phyloP scores from a whole-genome alignment of 331 rosid genomes.

The Cucumis variabilis region DNA sequence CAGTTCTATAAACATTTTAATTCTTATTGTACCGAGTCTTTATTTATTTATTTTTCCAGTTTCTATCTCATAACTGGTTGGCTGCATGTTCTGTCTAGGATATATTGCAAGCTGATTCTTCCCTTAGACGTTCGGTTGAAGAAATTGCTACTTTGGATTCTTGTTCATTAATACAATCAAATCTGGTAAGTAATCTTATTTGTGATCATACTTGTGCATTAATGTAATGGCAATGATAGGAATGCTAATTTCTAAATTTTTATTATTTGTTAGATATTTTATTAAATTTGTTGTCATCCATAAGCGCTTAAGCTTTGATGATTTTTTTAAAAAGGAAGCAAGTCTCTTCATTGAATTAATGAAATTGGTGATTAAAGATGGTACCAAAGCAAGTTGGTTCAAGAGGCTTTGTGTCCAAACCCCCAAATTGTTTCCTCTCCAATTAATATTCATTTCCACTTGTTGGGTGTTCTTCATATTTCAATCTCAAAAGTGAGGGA shows the following conservation, averaged over 20 bases:
- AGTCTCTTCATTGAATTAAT: too few relatives aligned
- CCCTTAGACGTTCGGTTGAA: constrained; percentile 70
- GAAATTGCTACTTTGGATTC: constrained; percentile 74
- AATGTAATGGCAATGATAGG: background rate
- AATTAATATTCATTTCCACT: too few relatives aligned
- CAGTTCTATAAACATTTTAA: background rate
- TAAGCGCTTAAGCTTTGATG: too few relatives aligned
- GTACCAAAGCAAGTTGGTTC: too few relatives aligned
- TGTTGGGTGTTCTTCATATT: too few relatives aligned
- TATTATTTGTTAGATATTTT: background rate
- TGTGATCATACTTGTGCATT: background rate
- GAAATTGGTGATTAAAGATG: too few relatives aligned
- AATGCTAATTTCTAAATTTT: background rate
- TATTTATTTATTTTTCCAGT: constrained; percentile 18
- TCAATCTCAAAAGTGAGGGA: too few relatives aligned
- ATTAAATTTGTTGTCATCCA: too few relatives aligned
- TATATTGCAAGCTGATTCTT: constrained; percentile 67
- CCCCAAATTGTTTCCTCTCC: too few relatives aligned
- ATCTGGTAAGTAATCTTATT: constrained; percentile 72
- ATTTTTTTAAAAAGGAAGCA: too few relatives aligned
- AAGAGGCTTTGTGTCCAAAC: too few relatives aligned
- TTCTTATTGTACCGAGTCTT: background rate
- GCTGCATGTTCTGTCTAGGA: constrained; percentile 49
- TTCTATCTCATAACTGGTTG: constrained; percentile 27
- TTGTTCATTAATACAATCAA: constrained; percentile 74